Base-by-base conservation (phyloP, 257 asterid genomes). In the Solanum appendiculatum region DNA sequence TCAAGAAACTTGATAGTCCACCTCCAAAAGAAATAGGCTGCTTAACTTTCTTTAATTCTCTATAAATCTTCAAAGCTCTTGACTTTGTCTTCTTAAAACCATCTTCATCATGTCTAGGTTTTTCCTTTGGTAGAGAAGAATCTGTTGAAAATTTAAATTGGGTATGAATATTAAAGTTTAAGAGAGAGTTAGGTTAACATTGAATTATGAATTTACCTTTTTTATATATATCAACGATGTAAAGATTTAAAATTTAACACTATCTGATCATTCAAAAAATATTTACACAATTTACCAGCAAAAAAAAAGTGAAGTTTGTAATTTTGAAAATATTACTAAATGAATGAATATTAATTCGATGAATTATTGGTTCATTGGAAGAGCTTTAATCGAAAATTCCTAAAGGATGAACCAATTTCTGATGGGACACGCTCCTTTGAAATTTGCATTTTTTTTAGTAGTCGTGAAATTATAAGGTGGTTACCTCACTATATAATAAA, bases 11-110 rank as follows among this genome's bases (percentile, higher is more conserved):
- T 27, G 98, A 94, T 14, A 95, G 92, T 54, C 89, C 90, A 20
- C 97, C 96, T 31, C 98, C 98, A n/a, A n/a, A n/a, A n/a, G n/a
- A n/a, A n/a, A n/a, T 12, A 40, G 99, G 99, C 91, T 96, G 99
- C 92, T 94, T 94, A 21, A 88, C 95, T 64, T 94, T 95, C 95
- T 94, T 96, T 92, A 95, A 80, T 16, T 95, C 95, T 75, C 94
- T 91, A 88, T 94, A 96, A 78, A 95, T 91, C 90, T 95, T 96
- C 85, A 92, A 89, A 66, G 95, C 98, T 36, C 92, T 93, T 5
- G 98, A 92, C 36, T 89, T 39, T 88, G 23, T 42, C 81, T 18
- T 86, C 84, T 60, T 85, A 7, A 75, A 75, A 6, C 36, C 83
- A 40, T 75, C 58, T 39, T 75, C 36, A 3, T 13, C 58, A 75